phyloP scores from a whole-genome alignment of 2,329 filamentous ascomycete genomes.

The Neofusicoccum ribis region DNA sequence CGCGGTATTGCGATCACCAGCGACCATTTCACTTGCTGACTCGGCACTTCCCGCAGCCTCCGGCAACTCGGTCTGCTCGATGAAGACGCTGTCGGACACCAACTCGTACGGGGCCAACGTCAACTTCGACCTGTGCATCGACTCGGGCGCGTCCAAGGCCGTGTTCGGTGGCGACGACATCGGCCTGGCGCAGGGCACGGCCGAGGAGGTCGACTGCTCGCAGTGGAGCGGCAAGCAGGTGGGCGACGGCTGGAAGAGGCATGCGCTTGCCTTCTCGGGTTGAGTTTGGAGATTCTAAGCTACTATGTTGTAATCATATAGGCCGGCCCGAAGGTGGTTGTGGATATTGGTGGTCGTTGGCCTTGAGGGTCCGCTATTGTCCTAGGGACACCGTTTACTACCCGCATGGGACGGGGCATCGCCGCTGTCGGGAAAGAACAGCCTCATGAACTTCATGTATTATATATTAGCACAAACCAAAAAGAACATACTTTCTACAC shows the following conservation, averaged over 20 bases:
- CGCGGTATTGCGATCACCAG: background rate
- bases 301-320: too few relatives aligned
- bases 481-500: background rate
- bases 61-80: conserved; percentile 41
- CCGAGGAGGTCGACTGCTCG: conserved; percentile 31
- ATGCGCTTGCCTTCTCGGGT: background rate
- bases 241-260: conserved; percentile 1
- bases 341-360: background rate
- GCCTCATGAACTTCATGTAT: background rate
- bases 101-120: conserved; percentile 44
- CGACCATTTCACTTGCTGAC: background rate
- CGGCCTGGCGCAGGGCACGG: conserved; percentile 35
- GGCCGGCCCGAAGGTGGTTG: background rate
- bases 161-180: conserved; percentile 36
- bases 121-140: conserved; percentile 45
- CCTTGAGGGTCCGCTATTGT: background rate
- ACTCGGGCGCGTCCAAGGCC: conserved; percentile 38
- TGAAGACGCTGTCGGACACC: conserved; percentile 32
- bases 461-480: background rate
- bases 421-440: background rate
- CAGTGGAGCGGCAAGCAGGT: conserved; percentile 21
- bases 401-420: background rate
- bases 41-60: conserved; percentile 20
- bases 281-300: background rate
- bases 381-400: too few relatives aligned